Base-by-base conservation (phyloP, 2,329 filamentous ascomycete species). In the Thermothelomyces thermophilus region DNA sequence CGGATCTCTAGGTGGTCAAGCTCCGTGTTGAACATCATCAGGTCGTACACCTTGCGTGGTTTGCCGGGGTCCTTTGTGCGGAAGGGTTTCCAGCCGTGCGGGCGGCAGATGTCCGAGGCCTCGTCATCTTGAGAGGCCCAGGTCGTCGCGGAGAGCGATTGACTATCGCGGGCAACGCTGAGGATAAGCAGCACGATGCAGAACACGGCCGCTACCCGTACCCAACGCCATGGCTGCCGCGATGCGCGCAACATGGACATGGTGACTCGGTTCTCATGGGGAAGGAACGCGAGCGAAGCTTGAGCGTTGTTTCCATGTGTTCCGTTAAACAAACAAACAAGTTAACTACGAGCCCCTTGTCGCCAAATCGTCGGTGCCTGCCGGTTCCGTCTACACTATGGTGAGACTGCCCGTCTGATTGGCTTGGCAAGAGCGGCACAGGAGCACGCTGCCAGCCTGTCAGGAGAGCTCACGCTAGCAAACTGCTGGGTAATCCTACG, bases 1-100 rank as follows among this genome's bases (percentile, higher is more conserved):
- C 80, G 76, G 41, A 86, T 77, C 62, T 85, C 81, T 36, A 85
- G 70, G 73, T 79, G 82, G 65, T 84, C 81, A 11, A 84, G 69
- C 65, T 84, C 82, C 2, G 71, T 75, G 56, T 80, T 82, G 57
- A 84, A 65, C 70, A 83, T 75, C 58, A 82, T 70, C 1, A 85
- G 68, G 60, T 85, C 82, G 62, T 80, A 82, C 28, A 82, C 67
- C 60, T 77, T 79, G 44, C 77, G 71, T 41, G 60, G 58, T 16
- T 52, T 48, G 16, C 52, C 56, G n/a, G 52, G 40, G 13, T 50
- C 41, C 7, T 41, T 34, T 17, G 55, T 51, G 4, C 50, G 43
- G 56, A 66, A 72, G 2, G 66, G 64, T 31, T 61, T 54, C 66
- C 70, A 71, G 24, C 69, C 66, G 51, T 72, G 66, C 7, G 60